Evolutionary conservation across 371 early-diverging fungal species (phyloP).

Genomic region (Vairimorpha necatrix): DNA sequence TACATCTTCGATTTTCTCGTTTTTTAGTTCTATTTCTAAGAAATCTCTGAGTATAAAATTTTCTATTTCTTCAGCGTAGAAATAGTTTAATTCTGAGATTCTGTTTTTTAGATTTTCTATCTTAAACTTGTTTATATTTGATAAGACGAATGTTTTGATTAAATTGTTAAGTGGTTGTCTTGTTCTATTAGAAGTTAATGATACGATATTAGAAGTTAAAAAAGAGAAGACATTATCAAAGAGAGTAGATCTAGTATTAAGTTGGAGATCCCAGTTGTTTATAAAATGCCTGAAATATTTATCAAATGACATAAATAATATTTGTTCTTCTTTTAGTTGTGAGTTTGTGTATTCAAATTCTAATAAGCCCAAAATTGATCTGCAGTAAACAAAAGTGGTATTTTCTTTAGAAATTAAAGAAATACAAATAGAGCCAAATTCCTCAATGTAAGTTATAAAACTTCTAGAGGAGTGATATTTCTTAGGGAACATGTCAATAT

Average conservation of each 20-base stretch:
- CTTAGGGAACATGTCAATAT: neutral
- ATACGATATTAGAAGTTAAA: neutral
- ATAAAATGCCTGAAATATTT: neutral
- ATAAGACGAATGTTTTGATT: neutral
- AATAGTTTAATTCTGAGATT: neutral
- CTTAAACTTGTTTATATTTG: neutral
- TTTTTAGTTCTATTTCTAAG: neutral
- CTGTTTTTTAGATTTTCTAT: neutral
- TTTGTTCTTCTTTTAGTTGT: neutral
- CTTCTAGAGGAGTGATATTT: neutral
- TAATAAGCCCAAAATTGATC: neutral
- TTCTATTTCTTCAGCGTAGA: constrained; percentile 14
- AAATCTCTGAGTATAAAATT: constrained; percentile 6
- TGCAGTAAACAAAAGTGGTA: neutral
- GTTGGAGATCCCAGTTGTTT: neutral
- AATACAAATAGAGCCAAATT: neutral
- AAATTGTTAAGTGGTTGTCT: neutral
- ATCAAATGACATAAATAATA: neutral
- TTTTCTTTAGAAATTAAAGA: neutral
- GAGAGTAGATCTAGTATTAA: neutral
- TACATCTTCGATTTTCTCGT: neutral
- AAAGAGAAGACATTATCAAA: neutral
- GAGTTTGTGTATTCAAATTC: neutral
- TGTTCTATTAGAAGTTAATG: neutral
- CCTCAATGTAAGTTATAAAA: neutral